Evolutionary conservation across 768 basidiomycete species (phyloP), one percentile per base, ranked within the genome.

Genomic region (Gelatoporia subvermispora): DNA sequence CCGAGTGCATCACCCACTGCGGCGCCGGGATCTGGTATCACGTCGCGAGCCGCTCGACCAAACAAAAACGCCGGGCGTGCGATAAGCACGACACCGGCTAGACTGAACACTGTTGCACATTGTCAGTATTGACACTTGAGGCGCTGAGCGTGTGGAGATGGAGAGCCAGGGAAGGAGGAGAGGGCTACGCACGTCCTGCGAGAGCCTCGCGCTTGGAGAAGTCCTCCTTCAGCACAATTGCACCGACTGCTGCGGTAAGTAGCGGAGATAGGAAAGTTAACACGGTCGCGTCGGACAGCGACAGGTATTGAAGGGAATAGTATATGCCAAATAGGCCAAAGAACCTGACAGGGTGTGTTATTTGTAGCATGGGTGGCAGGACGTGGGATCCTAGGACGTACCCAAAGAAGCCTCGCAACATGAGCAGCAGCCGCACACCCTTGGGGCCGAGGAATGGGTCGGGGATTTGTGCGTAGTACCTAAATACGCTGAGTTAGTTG

Each of bases 21-120:
- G 23, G 36, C 23, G 15, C 42, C 49, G 8, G 43, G 18, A 34
- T 50, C 51, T 8, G 51, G 22, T 3, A 49, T 24, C 25, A 25
- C 16, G 38, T 41, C 28, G 40, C 43, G 34, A 43, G 53, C 22
- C 23, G 51, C 42, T 47, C 52, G 47, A 3, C 84, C 85, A 56
- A 95, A 93, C 8, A 95, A 57, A 44, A 82, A 80, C 1, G 74
- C 68, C 0, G 92, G 93, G 35, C 88, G 74, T 8, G 91, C 88
- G 43, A 96, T 89, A 8, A 93, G 70, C 13, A 93, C 62, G 11
- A 92, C 89, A 0, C 92, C 93, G 8, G 76, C 38, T 28, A 94
- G 72, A 62, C 88, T 84, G 41, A 76, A 72, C 8, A 84, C 78
- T 78, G 56, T 8, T 17, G 18, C 3, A 16, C 3, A 18, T 35